phyloP scores from a whole-genome alignment of 805 yeast genomes.

The Kuraishia hungarica region DNA sequence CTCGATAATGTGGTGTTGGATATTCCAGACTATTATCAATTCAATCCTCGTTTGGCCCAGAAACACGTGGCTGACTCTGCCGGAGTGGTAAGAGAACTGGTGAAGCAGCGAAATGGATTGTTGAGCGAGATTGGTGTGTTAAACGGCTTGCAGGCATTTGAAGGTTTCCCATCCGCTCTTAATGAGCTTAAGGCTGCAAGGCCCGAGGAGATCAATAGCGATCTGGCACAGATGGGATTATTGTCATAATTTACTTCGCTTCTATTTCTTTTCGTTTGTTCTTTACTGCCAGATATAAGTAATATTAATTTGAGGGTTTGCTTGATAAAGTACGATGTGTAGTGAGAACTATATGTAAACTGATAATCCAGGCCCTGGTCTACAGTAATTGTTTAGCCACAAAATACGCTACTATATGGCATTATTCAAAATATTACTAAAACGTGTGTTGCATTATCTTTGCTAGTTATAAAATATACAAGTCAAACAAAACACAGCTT shows the following conservation, averaged over 20 bases:
- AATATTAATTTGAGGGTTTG: slow-evolving; percentile 5
- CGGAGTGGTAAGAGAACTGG: slow-evolving; percentile 31
- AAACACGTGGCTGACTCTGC: slow-evolving; percentile 13
- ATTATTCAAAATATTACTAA: not conserved
- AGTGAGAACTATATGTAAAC: no score
- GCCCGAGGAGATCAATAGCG: slow-evolving; percentile 67
- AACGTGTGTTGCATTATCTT: slow-evolving; percentile 2
- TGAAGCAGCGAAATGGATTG: slow-evolving; percentile 57
- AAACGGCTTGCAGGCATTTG: slow-evolving; percentile 55
- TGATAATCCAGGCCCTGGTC: no score
- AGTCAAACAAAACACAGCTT: slow-evolving; percentile 5
- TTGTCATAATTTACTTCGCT: not conserved
- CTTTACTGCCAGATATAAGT: not conserved
- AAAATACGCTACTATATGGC: not conserved
- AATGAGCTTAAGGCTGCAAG: slow-evolving; percentile 53
- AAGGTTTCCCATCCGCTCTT: slow-evolving; percentile 80
- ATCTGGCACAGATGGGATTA: slow-evolving; percentile 57
- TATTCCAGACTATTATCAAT: slow-evolving; percentile 34
- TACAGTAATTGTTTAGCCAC: no score
- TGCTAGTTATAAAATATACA: slow-evolving; percentile 4
- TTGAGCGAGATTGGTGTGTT: slow-evolving; percentile 65
- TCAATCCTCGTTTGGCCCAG: slow-evolving; percentile 16
- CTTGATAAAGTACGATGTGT: not conserved
- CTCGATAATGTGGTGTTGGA: slow-evolving; percentile 60
- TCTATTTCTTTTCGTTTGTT: slow-evolving; percentile 1